Conservation (phyloP, 2,329 filamentous ascomycete species). For the Monosporascus sp. region DNA sequence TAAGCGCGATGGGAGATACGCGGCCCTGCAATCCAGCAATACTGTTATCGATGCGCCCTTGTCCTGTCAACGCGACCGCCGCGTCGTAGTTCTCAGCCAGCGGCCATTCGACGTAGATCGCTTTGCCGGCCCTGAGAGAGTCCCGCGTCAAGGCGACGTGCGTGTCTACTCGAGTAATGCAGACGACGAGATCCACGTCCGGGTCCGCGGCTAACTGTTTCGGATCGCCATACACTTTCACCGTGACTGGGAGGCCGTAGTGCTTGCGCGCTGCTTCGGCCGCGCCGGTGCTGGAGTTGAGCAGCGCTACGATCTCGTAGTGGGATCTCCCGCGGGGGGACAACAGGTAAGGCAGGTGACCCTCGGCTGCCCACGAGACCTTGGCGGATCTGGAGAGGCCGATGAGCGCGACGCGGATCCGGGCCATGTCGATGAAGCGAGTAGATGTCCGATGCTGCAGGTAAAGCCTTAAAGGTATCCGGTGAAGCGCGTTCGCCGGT, state of each 20-base stretch:
- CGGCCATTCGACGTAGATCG: conserved; percentile 54
- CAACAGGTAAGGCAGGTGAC: conserved; percentile 56
- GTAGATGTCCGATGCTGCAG: too few species aligned
- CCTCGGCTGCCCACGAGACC: conserved; percentile 48
- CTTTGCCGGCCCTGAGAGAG: conserved; percentile 46
- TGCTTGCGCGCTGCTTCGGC: conserved; percentile 37
- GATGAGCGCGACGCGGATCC: conserved; percentile 51
- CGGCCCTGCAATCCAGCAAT: conserved; percentile 49
- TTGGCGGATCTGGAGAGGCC: conserved; percentile 50
- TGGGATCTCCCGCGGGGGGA: conserved; percentile 36
- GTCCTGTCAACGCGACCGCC: conserved; percentile 35
- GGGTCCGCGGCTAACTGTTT: conserved; percentile 42
- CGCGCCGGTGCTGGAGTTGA: conserved; percentile 43
- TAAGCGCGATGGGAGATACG: conserved; percentile 36
- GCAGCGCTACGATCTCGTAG: conserved; percentile 46
- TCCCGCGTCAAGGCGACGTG: conserved; percentile 43
- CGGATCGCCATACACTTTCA: conserved; percentile 46
- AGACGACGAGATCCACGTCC: conserved; percentile 50
- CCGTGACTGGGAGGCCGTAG: conserved; percentile 35
- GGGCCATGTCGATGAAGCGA: conserved; percentile 33
- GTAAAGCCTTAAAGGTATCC: too few species aligned
- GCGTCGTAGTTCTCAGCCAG: conserved; percentile 39
- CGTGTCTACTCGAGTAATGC: conserved; percentile 47
- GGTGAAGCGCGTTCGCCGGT: too few species aligned
- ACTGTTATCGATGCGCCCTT: conserved; percentile 28